Percentiles rank a stretch among this genome's conserved stretches.
Evolutionary conservation across 1,139 yeast species (phyloP).

Genomic region (Eremothecium coryli): DNA sequence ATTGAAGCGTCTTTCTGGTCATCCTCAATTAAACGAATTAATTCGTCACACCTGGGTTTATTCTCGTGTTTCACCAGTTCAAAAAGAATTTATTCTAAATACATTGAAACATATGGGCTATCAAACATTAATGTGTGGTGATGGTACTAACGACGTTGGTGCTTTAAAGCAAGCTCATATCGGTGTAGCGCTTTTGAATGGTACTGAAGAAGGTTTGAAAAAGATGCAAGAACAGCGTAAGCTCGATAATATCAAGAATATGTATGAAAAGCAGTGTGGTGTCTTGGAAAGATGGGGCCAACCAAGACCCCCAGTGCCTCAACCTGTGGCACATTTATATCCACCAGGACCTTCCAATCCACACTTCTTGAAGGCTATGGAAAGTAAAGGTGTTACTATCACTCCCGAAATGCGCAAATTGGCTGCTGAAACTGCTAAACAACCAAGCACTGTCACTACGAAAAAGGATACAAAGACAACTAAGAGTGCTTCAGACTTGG

Average conservation of each 20-base stretch:
- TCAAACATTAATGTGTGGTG: slow-evolving; percentile 97
- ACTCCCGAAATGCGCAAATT: slow-evolving; percentile 56
- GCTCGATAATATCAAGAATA: slow-evolving; percentile 51
- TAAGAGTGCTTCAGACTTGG: slow-evolving; percentile 46
- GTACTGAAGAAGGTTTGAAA: slow-evolving; percentile 91
- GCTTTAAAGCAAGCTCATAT: slow-evolving; percentile 97
- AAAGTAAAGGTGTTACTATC: slow-evolving; percentile 68
- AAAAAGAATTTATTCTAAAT: slow-evolving; percentile 83
- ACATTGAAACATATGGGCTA: slow-evolving; percentile 83
- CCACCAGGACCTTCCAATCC: slow-evolving; percentile 96
- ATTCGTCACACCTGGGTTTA: slow-evolving; percentile 92
- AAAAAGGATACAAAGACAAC: slow-evolving; percentile 28
- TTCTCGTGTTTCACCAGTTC: slow-evolving; percentile 95
- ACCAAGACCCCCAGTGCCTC: slow-evolving; percentile 79
- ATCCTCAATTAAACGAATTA: slow-evolving; percentile 58
- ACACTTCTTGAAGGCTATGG: slow-evolving; percentile 75
- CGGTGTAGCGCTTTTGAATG: slow-evolving; percentile 94
- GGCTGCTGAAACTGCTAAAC: slow-evolving; percentile 36
- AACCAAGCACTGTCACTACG: slow-evolving; percentile 19
- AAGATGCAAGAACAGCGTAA: slow-evolving; percentile 77
- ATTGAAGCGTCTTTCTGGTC: slow-evolving; percentile 52
- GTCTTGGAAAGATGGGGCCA: slow-evolving; percentile 74
- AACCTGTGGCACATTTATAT: slow-evolving; percentile 79
- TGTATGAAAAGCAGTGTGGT: slow-evolving; percentile 78
- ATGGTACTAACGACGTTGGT: slow-evolving; percentile 99